These are phyloP conservation scores for Multifurca ochricompacta DNA, from an alignment of 768 basidiomycete species.

Conservation along the genomic window DNA sequence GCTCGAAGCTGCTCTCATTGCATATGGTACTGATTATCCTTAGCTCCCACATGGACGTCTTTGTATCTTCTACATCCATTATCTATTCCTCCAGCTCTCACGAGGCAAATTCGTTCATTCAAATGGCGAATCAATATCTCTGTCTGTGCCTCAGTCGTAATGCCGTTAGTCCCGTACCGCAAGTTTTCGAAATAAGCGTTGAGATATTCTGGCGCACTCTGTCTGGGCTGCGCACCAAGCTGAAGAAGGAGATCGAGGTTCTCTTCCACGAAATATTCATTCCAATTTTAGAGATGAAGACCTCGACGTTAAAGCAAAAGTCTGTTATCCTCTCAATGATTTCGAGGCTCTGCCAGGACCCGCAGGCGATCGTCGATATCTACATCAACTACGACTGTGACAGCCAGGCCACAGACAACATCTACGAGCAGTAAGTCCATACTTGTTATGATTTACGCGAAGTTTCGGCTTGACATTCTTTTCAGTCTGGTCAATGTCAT, in stretches of 20 bases:
- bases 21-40: constrained; percentile 90
- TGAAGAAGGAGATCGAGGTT: constrained; percentile 99
- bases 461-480: constrained; percentile 3
- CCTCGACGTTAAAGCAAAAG: constrained; percentile 92
- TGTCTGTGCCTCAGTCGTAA: constrained; percentile 90
- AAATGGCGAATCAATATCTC: constrained; percentile 93
- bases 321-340: constrained; percentile 86
- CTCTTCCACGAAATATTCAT: constrained; percentile 98
- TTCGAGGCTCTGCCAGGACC: constrained; percentile 84
- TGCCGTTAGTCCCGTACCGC: constrained; percentile 89
- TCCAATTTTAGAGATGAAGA: constrained; percentile 96
- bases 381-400: constrained; percentile 99
- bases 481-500: constrained; percentile 87
- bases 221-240: constrained; percentile 88
- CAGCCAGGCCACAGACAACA: constrained; percentile 88
- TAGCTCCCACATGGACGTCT: constrained; percentile 83
- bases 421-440: constrained; percentile 83
- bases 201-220: constrained; percentile 98
- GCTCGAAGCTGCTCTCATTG: constrained; percentile 89
- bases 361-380: constrained; percentile 94
- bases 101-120: constrained; percentile 84
- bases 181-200: constrained; percentile 96
- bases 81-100: constrained; percentile 86
- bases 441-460: background rate
- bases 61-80: constrained; percentile 81